Base-by-base conservation (phyloP, 495 filamentous ascomycete species). In the Xeromyces bisporus region DNA sequence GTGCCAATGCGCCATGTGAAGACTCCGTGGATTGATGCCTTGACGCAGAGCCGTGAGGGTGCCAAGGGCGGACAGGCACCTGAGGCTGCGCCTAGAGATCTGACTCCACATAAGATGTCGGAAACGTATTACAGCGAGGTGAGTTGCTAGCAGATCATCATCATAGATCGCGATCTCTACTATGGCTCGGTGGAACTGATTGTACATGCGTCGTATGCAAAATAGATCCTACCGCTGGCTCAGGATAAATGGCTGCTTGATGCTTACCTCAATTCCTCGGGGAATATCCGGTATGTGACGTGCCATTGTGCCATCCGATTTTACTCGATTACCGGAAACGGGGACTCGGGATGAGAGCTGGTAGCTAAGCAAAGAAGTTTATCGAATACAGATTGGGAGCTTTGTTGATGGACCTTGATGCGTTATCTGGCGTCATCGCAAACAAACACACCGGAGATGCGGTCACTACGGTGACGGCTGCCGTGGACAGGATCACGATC, bases 321-420 rank as follows among this genome's bases (percentile, higher is more conserved):
- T 10, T 29, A 28, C 18, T 35, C 23, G 13, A 17, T 28, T 11
- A 10, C 15, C 15, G 28, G 6, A 12, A 29, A 6, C n/a, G n/a
- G n/a, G n/a, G n/a, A n/a, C n/a, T n/a, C 20, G 5, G 20, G 34
- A 9, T 29, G 8, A 12, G 12, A 7, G 2, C 16, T 21, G 6
- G 7, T 27, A 10, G 6, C 6, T 27, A 4, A 11, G 11, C 13
- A 27, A 31, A 32, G 18, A n/a, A 10, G 15, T 13, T 37, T 43
- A 37, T 44, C 23, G 7, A 2, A 13, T n/a, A 1, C 31, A 68
- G 69, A 35, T 56, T 85, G 4, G 80, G 80, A 0, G 72, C 77
- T 0, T 49, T 85, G 10, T 65, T 87, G 36, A 84, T 85, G 73
- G 80, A 87, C 35, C 64, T 91, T 6, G 82, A 87, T 55, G 82